These are phyloP conservation scores for Cydonia oblonga DNA, from an alignment of 331 rosid species.

Conservation along the genomic window DNA sequence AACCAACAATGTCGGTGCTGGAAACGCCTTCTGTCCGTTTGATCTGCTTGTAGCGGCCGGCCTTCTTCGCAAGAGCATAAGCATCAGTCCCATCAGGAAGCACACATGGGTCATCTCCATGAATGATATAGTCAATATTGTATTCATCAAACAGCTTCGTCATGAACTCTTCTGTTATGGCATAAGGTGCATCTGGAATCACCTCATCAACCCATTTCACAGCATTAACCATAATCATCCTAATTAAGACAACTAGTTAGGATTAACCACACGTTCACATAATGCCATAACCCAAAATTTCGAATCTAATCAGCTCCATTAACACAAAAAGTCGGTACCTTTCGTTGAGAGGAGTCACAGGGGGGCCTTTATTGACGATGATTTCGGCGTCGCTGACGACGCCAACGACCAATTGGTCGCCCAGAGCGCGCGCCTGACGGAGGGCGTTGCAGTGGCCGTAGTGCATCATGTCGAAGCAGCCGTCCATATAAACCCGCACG, in stretches of 20 bases:
- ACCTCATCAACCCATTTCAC: constrained; percentile 70
- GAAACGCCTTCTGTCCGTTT: constrained; percentile 60
- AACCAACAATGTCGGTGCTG: constrained; percentile 60
- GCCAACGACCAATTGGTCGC: constrained; percentile 49
- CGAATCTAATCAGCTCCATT: neutral
- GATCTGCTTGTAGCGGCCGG: constrained; percentile 61
- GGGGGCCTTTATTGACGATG: constrained; percentile 46
- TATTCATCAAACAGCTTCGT: constrained; percentile 52
- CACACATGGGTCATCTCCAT: constrained; percentile 56
- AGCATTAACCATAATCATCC: constrained; percentile 84
- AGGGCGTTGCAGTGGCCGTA: constrained; percentile 65
- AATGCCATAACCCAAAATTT: neutral
- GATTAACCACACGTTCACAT: neutral
- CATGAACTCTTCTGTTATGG: constrained; percentile 56
- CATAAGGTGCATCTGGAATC: constrained; percentile 55
- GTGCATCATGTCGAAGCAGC: constrained; percentile 65
- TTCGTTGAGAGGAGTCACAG: constrained; percentile 51
- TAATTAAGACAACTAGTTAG: too few species aligned
- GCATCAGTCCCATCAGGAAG: constrained; percentile 59
- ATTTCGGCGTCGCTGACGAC: constrained; percentile 55
- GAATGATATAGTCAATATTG: constrained; percentile 44
- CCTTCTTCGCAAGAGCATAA: constrained; percentile 60
- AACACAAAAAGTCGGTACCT: constrained; percentile 17
- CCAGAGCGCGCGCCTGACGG: constrained; percentile 59
- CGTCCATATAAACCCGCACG: constrained; percentile 51